Evolutionary conservation across 441 rosid genomes (phyloP), one percentile per base, ranked within the genome.

Genomic region (Erodium moschatum): DNA sequence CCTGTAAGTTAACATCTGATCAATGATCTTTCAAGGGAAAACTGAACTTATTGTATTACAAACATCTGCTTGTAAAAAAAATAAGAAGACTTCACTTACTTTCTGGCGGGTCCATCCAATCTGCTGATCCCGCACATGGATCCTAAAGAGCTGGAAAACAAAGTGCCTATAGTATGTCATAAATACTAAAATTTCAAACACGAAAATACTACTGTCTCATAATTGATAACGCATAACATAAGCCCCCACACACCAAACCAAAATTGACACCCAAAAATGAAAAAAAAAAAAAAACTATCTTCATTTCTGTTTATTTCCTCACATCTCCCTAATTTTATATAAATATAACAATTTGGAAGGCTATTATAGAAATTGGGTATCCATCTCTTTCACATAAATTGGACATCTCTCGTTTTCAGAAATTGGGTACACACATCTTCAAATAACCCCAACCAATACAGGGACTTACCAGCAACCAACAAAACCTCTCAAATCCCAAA

Each of bases 71-170:
- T 0, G 2, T 44, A 11, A 3, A 12, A 44, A 44, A 24, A 11
- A 0, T 44, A 44, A 2, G 50, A 44, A 63, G 16, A 13, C 52
- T n/a, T 40, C 8, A 72, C 78, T 77, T 77, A 85, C 91, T 72
- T 85, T 85, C 74, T 87, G 89, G 70, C 89, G 85, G 0, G 89
- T 87, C 91, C 89, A 87, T 64, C 87, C 86, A 70, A 61, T 75
- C 71, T 72, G 83, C 67, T 67, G 79, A 78, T 82, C 76, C 73
- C 81, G 81, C 72, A 82, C 42, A 73, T 82, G 86, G 75, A 87
- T 81, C 70, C 91, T 81, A 60, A 70, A 33, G 67, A 83, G 81
- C 91, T 87, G 85, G 72, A 79, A 66, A 68, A 62, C 38, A 69
- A 66, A 66, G 68, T 61, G 50, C 69, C 64, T 15, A 42, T 20